Percentiles rank a stretch among this genome's conserved stretches.
Evolutionary conservation across 345 rosid species (phyloP).

Genomic region (Alliaria petiolata): DNA sequence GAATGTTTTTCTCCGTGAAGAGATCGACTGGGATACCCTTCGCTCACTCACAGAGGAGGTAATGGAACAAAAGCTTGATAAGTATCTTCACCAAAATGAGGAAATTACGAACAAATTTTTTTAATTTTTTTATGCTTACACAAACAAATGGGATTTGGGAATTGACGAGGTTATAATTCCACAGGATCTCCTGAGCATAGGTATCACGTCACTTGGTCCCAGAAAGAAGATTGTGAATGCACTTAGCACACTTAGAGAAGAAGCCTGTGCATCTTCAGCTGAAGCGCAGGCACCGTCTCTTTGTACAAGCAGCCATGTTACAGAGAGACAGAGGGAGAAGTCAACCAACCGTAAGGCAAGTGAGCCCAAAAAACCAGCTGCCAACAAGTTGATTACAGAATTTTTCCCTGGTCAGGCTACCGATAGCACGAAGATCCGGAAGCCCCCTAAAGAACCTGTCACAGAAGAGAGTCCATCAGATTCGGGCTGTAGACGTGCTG

Average conservation of each 20-base stretch:
- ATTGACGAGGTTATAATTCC: not conserved
- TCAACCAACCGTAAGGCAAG: constrained; percentile 31
- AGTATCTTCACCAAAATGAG: not conserved
- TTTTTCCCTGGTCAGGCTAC: constrained; percentile 53
- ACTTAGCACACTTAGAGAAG: constrained; percentile 50
- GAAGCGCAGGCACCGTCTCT: constrained; percentile 27
- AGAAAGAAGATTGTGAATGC: constrained; percentile 88
- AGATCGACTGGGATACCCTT: constrained; percentile 86
- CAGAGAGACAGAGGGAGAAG: constrained; percentile 35
- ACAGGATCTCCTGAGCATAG: constrained; percentile 75
- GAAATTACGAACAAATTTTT: not conserved
- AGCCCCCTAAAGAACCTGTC: constrained; percentile 29
- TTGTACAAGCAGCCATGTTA: constrained; percentile 22
- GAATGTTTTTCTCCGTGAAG: constrained; percentile 69
- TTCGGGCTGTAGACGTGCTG: constrained; percentile 35
- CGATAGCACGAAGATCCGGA: constrained; percentile 36
- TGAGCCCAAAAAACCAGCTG: constrained; percentile 41
- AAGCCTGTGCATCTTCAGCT: constrained; percentile 24
- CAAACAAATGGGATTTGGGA: not conserved
- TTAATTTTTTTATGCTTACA: not conserved
- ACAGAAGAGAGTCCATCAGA: constrained; percentile 29
- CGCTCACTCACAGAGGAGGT: constrained; percentile 89
- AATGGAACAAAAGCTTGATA: not conserved
- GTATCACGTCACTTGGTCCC: constrained; percentile 85
- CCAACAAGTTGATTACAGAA: constrained; percentile 86